Evolutionary conservation across 176 grass and related monocot species (phyloP), one percentile per base, ranked within the genome.

Genomic region (Puya raimondii): DNA sequence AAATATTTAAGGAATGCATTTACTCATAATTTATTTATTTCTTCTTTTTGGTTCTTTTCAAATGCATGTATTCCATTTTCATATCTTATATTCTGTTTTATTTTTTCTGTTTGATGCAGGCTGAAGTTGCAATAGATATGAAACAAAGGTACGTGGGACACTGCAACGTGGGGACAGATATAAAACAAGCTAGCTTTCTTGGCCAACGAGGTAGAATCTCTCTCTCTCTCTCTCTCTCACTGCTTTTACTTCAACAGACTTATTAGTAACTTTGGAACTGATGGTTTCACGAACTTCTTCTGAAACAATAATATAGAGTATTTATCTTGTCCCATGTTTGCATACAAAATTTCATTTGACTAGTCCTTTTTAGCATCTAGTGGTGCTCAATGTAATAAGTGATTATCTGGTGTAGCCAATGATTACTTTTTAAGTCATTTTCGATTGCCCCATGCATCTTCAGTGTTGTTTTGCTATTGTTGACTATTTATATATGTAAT

Each of bases 121-220:
- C 72, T 33, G 94, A 99, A 63, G 72, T 82, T 74, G 90, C 75
- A 54, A 79, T 99, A 78, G 94, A 99, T 86, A 91, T 91, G 94
- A 93, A 91, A 74, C 87, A 85, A 91, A 90, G 94, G 88, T 99
- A 93, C 73, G 80, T 99, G 77, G 94, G 80, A 12, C 94, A 99
- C 47, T 93, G 90, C 75, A 99, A 99, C 61, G 66, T 93, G 50
- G 94, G 90, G 50, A 99, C 94, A 73, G 94, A 99, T 80, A 99
- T 99, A 80, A 93, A 99, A 51, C 94, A 99, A 86, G 94, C 94
- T 72, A 99, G 85, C 66, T 99, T 99, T 87, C 87, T 99, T 66
- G 90, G 94, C 20, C 87, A 86, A 67, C 82, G 71, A 85, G 94
- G 89, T 99, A 70, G 64, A 67, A 10, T 42, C 23, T 74, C 3